A percentile compares a stretch with the other conserved stretches of the same genome.
Conservation (phyloP, 176 grass and related monocot genomes). For the Lolium perenne region DNA sequence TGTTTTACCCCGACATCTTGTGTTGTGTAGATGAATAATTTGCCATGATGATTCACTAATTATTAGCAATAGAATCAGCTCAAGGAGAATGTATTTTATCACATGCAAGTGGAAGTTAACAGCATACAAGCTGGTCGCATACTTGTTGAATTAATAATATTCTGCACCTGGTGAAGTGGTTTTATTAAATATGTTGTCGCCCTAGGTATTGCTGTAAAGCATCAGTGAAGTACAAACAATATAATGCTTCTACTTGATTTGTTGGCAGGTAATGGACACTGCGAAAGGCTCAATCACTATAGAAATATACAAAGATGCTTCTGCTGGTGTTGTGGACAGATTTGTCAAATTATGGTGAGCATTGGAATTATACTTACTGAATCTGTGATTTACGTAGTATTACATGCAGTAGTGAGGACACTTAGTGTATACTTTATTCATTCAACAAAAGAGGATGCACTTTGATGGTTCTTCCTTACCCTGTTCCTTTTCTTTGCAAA, state of each 20-base stretch:
- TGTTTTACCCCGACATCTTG: not conserved
- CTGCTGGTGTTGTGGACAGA: slow-evolving; percentile 71
- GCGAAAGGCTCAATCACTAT: slow-evolving; percentile 78
- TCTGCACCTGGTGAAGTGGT: slow-evolving; percentile 11
- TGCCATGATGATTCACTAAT: not conserved
- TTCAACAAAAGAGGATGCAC: not conserved
- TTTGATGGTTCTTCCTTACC: not conserved
- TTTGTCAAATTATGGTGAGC: slow-evolving; percentile 87
- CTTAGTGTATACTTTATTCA: not conserved
- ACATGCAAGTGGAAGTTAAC: not conserved
- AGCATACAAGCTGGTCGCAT: not conserved
- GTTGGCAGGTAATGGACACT: slow-evolving; percentile 79
- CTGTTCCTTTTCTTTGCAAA: slow-evolving; percentile 5
- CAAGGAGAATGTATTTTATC: slow-evolving; percentile 26
- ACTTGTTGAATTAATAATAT: slow-evolving; percentile 6
- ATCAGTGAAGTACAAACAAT: slow-evolving; percentile 2
- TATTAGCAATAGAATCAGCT: slow-evolving; percentile 14
- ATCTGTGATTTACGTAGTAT: slow-evolving; percentile 39
- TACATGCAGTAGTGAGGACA: not conserved
- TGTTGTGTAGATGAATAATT: slow-evolving; percentile 34
- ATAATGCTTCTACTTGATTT: slow-evolving; percentile 42
- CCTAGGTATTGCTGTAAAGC: not conserved
- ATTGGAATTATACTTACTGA: slow-evolving; percentile 18
- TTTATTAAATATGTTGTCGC: slow-evolving; percentile 6
- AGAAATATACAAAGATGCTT: slow-evolving; percentile 90